Conservation (phyloP, 345 rosid genomes). For the Rubroshorea leprosula region DNA sequence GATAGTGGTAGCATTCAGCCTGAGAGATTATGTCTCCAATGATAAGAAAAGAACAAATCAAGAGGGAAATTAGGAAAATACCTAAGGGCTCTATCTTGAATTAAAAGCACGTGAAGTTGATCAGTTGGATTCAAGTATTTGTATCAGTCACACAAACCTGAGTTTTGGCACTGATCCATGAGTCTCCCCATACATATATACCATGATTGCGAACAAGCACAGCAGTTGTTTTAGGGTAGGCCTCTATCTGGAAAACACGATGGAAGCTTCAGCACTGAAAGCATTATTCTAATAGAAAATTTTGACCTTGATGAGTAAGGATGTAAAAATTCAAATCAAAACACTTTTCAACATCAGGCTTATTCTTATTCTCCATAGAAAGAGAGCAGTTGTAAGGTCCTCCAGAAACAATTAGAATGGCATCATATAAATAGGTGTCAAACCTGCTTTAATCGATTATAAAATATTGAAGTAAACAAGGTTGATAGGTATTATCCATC, state of each 20-base stretch:
- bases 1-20: constrained; percentile 93
- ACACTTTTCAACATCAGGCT: too few species aligned
- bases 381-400: not conserved
- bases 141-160: constrained; percentile 49
- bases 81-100: not conserved
- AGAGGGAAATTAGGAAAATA: not conserved
- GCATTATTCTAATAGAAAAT: constrained; percentile 6
- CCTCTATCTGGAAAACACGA: constrained; percentile 56
- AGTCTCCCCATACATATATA: constrained; percentile 89
- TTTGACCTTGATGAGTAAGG: not conserved
- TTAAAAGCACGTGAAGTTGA: not conserved
- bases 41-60: not conserved
- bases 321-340: too few species aligned
- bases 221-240: constrained; percentile 86
- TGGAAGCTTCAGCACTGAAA: not conserved
- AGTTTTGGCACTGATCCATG: constrained; percentile 97
- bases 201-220: constrained; percentile 98
- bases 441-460: too few species aligned
- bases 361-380: too few species aligned
- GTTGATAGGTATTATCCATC: not conserved
- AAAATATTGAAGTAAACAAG: too few species aligned
- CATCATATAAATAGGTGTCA: not conserved
- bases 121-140: not conserved
- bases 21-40: constrained; percentile 20
- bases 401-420: not conserved